Evolutionary conservation across 331 rosid species (phyloP).

Genomic region (Rhamnella rubrinervis): DNA sequence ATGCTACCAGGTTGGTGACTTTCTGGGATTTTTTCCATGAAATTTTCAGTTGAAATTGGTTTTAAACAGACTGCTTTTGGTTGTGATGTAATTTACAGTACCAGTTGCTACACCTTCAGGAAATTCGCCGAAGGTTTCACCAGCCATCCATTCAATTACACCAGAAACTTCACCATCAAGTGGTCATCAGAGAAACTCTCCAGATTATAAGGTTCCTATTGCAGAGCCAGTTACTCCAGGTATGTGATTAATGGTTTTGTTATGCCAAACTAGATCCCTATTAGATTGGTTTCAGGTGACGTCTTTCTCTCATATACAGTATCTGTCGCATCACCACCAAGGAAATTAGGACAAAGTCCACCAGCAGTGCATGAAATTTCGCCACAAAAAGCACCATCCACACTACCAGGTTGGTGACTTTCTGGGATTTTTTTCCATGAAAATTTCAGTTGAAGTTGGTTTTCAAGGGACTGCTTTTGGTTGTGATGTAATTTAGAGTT

Average conservation of each 20-base stretch:
- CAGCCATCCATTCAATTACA: slow-evolving; percentile 38
- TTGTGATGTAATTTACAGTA: slow-evolving; percentile 23
- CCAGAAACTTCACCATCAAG: slow-evolving; percentile 45
- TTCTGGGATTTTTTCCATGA: neutral
- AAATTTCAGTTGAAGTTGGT: neutral
- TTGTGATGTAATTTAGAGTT: slow-evolving; percentile 21
- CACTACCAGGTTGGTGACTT: slow-evolving; percentile 22
- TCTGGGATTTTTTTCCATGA: neutral
- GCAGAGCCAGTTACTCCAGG: slow-evolving; percentile 58
- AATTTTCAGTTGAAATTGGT: neutral
- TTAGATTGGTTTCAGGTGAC: slow-evolving; percentile 18
- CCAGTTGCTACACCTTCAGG: slow-evolving; percentile 37
- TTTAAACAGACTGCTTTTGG: neutral
- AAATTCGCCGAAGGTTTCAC: slow-evolving; percentile 38
- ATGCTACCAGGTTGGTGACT: slow-evolving; percentile 18
- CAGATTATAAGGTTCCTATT: slow-evolving; percentile 36
- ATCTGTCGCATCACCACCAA: slow-evolving; percentile 40
- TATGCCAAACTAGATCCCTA: slow-evolving; percentile 16
- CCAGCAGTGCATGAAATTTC: slow-evolving; percentile 25
- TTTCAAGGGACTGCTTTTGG: neutral
- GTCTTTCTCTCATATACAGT: slow-evolving; percentile 32
- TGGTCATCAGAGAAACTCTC: slow-evolving; percentile 31
- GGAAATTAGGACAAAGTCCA: slow-evolving; percentile 23
- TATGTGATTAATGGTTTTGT: slow-evolving; percentile 23
- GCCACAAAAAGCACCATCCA: slow-evolving; percentile 38